Conservation (phyloP, 768 basidiomycete genomes). For the Kwoniella dejecticola region DNA sequence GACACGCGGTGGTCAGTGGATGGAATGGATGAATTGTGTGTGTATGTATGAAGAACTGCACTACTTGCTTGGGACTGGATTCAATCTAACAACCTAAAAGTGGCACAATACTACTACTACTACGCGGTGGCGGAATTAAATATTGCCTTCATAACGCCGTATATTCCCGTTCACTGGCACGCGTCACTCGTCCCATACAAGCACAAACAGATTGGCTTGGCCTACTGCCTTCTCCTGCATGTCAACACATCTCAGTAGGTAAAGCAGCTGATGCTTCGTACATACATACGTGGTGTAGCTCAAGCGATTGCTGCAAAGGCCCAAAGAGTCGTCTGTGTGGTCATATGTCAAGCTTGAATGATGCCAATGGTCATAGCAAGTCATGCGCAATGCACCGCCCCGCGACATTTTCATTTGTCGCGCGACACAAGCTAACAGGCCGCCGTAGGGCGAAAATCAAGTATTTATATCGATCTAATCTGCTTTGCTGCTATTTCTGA, state of each 20-base stretch:
- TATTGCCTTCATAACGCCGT: slow-evolving; percentile 18
- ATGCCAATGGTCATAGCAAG: not conserved
- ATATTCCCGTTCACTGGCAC: slow-evolving; percentile 14
- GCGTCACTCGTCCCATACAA: not conserved
- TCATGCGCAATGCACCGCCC: not conserved
- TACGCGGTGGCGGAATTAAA: slow-evolving; percentile 4
- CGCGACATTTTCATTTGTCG: not conserved
- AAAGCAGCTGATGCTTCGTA: too few relatives aligned
- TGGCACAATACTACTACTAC: slow-evolving; percentile 4
- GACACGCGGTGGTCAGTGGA: slow-evolving; percentile 12
- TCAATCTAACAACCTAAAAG: not conserved
- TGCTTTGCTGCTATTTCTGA: too few relatives aligned
- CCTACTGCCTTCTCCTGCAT: not conserved
- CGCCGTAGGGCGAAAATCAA: too few relatives aligned
- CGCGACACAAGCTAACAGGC: too few relatives aligned
- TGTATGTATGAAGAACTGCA: not conserved
- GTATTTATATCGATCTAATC: too few relatives aligned
- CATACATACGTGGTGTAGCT: too few relatives aligned
- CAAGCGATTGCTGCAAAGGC: too few relatives aligned
- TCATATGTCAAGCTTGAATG: too few relatives aligned
- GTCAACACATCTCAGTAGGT: not conserved
- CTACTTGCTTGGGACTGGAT: not conserved
- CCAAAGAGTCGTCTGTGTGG: too few relatives aligned
- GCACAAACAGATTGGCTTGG: too few relatives aligned
- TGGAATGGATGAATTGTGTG: not conserved